phyloP scores from a whole-genome alignment of 108 stramenopile species.

The Skeletonema costatum region DNA sequence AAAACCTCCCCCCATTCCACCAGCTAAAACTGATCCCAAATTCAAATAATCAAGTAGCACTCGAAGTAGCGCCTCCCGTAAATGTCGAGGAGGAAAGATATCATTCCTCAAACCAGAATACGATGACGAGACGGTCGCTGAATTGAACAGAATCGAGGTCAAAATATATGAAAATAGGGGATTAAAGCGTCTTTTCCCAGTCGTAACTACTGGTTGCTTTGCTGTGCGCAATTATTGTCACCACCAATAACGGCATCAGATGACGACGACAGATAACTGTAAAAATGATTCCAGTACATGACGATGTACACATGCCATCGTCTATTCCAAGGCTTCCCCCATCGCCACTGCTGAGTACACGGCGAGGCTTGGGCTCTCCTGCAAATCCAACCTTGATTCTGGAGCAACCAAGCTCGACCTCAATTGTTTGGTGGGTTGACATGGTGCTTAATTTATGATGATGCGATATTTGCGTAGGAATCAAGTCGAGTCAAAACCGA shows the following conservation, averaged over 20 bases:
- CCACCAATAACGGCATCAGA: not conserved
- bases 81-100: slow-evolving; percentile 14
- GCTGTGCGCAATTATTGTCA: not conserved
- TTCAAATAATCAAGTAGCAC: slow-evolving; percentile 32
- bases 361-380: slow-evolving; percentile 47
- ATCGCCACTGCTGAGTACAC: slow-evolving; percentile 13
- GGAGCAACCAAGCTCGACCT: slow-evolving; percentile 39
- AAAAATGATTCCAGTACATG: slow-evolving; percentile 27
- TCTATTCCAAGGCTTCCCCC: slow-evolving; percentile 23
- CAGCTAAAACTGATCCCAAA: slow-evolving; percentile 30
- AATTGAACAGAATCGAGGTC: slow-evolving; percentile 37
- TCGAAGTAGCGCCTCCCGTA: slow-evolving; percentile 26
- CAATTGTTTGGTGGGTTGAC: slow-evolving; percentile 41
- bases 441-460: slow-evolving; percentile 7
- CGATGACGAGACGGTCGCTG: slow-evolving; percentile 46
- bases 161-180: slow-evolving; percentile 30
- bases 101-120: slow-evolving; percentile 32
- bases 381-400: slow-evolving; percentile 46
- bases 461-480: no score
- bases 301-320: slow-evolving; percentile 28
- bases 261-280: slow-evolving; percentile 18
- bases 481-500: no score
- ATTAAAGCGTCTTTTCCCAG: slow-evolving; percentile 44
- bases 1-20: slow-evolving; percentile 30
- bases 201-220: slow-evolving; percentile 10